Evolutionary conservation across 495 filamentous ascomycete species (phyloP), one percentile per base, ranked within the genome.

Genomic region (Podospora fimiseda): DNA sequence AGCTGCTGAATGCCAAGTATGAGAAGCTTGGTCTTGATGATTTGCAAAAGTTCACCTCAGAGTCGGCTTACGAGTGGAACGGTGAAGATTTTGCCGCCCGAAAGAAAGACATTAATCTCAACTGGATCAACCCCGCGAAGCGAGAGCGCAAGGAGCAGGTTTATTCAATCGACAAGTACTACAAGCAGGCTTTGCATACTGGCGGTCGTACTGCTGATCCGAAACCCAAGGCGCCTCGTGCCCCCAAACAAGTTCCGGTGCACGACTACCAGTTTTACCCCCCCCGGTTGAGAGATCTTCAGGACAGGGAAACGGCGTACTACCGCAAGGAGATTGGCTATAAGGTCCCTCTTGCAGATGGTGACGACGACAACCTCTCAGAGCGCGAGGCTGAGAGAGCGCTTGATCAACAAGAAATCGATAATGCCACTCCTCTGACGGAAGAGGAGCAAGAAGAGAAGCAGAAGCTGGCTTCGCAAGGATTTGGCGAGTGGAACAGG

Each of bases 211-310:
- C 87, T 6, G 87, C 88, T 13, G 90, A 96, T 51, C 80, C 88
- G 1, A 96, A 95, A 65, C 93, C 92, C 14, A 94, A 95, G 69
- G 89, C 89, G n/a, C 94, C 94, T 9, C 84, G 91, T 9, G 89
- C 93, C 9, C 94, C 94, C 7, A 96, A 95, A 70, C 94, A 99
- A 62, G 77, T 95, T 20, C 71, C 83, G 2, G 84, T 95, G 33
- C 90, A 96, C 62, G 94, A 99, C 62, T 97, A 95, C 70, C 94
- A 99, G 58, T 99, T 99, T 76, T 99, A 94, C 61, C 91, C 90
- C 0, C 75, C 81, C 0, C 74, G 80, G 11, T 80, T 99, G 14
- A 81, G 81, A 30, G 89, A 96, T 57, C 78, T 99, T 11, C 94
- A 99, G 69, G 92, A 96, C 56, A 84, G 91, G 57, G 94, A 99